These are phyloP conservation scores for Plasmodium vivax DNA, from an alignment of 169 alveolate genomes.

Conservation along the genomic window DNA sequence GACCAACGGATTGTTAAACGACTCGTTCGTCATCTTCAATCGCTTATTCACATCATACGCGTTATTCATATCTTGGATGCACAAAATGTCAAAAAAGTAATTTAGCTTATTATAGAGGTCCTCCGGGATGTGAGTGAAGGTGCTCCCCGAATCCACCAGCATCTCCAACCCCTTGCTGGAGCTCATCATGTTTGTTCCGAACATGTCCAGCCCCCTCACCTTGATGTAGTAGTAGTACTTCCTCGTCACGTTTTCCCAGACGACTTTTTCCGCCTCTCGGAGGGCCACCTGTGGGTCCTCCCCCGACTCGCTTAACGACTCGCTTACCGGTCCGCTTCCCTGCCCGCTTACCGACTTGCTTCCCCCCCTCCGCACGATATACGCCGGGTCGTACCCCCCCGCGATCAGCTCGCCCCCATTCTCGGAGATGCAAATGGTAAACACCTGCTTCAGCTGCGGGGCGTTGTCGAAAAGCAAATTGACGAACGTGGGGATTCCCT, in stretches of 20 bases:
- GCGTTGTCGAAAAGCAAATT: constrained; percentile 22
- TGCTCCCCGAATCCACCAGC: constrained; percentile 64
- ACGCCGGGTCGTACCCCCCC: constrained; percentile 77
- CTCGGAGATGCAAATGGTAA: constrained; percentile 80
- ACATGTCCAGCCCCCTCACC: constrained; percentile 27
- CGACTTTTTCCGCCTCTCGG: neutral
- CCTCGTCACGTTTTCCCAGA: constrained; percentile 44
- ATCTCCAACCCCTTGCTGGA: constrained; percentile 8
- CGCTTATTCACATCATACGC: constrained; percentile 35
- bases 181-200: constrained; percentile 11
- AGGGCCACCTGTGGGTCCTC: neutral
- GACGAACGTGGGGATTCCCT: constrained; percentile 65
- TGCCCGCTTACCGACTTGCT: too few species aligned
- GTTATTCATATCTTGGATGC: constrained; percentile 59
- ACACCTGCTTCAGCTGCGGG: constrained; percentile 16
- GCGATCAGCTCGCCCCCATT: constrained; percentile 78
- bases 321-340: neutral
- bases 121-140: constrained; percentile 68
- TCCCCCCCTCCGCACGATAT: neutral
- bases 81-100: constrained; percentile 34
- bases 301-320: too few species aligned
- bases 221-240: constrained; percentile 52
- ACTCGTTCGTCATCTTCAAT: constrained; percentile 18
- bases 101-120: constrained; percentile 29
- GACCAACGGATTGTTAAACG: neutral